Evolutionary conservation across 2,329 filamentous ascomycete genomes (phyloP).

Genomic region (Botrytis medusae): DNA sequence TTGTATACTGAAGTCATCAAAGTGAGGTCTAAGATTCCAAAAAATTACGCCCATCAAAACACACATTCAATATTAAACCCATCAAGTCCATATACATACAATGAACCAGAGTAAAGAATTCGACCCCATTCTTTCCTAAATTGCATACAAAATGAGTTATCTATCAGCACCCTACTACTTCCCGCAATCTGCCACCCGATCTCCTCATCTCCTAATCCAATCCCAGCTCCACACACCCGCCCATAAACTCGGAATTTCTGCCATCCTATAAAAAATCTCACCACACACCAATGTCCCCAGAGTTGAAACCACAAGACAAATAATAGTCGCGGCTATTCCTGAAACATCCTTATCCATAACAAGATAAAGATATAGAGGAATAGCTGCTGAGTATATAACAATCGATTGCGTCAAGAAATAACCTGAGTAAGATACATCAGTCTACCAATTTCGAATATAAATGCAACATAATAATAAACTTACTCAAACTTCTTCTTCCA

Average conservation of each 20-base stretch:
- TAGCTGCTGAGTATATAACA: conserved; percentile 45
- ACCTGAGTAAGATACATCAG: conserved; percentile 35
- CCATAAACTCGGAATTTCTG: conserved; percentile 25
- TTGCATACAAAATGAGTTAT: not conserved
- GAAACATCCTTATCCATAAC: not conserved
- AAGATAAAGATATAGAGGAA: conserved; percentile 40
- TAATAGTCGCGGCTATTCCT: not conserved
- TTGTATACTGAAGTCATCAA: no score
- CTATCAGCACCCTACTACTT: not conserved
- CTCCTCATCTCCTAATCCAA: conserved; percentile 17
- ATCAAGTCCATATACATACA: no score
- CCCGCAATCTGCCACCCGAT: not conserved
- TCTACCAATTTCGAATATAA: not conserved
- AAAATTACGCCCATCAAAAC: no score
- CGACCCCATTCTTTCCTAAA: not conserved
- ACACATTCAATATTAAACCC: not conserved
- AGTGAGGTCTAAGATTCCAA: not conserved
- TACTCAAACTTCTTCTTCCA: conserved; percentile 47
- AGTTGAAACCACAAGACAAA: not conserved
- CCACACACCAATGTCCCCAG: conserved; percentile 3
- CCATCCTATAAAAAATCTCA: conserved; percentile 25
- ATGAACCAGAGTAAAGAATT: not conserved
- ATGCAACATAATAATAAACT: conserved; percentile 27
- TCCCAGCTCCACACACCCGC: conserved; percentile 20
- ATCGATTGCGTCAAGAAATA: conserved; percentile 45